phyloP scores from a whole-genome alignment of 1,284 basidiomycete genomes.

The Moesziomyces sp. region DNA sequence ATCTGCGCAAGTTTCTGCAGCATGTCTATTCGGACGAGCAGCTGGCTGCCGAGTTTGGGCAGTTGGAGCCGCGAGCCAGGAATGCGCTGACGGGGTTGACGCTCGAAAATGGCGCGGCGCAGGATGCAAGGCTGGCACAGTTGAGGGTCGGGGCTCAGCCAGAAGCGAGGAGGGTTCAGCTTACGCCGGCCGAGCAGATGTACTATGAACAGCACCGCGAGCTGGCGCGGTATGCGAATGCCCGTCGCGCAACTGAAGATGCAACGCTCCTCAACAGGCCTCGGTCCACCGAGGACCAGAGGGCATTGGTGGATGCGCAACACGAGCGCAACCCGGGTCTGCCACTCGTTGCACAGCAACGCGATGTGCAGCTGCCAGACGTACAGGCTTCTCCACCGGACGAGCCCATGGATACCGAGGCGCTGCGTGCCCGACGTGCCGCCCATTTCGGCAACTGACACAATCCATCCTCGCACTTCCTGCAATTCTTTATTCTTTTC shows the following conservation, averaged over 20 bases:
- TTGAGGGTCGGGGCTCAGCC: neutral
- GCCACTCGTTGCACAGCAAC: slow-evolving; percentile 11
- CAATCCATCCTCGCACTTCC: too few species aligned
- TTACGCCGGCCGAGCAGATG: slow-evolving; percentile 33
- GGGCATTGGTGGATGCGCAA: slow-evolving; percentile 20
- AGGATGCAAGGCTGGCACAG: neutral
- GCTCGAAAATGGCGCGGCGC: neutral
- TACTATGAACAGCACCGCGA: slow-evolving; percentile 42
- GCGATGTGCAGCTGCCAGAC: too few species aligned
- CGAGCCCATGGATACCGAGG: too few species aligned
- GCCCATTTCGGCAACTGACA: too few species aligned
- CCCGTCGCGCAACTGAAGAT: slow-evolving; percentile 26
- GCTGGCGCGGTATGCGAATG: slow-evolving; percentile 28
- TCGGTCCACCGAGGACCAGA: neutral
- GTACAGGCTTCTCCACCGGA: too few species aligned
- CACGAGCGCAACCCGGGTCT: slow-evolving; percentile 27
- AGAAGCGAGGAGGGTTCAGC: neutral
- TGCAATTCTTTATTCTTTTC: too few species aligned
- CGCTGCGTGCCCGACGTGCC: too few species aligned
- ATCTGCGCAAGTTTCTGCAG: slow-evolving; percentile 76
- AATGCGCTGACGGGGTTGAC: slow-evolving; percentile 22
- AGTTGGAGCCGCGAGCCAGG: slow-evolving; percentile 39
- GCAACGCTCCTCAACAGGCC: slow-evolving; percentile 13
- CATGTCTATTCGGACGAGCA: slow-evolving; percentile 51
- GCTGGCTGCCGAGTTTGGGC: slow-evolving; percentile 46